Base-by-base conservation (phyloP, 352 stramenopile genomes). In the Stramenopiles sp. region DNA sequence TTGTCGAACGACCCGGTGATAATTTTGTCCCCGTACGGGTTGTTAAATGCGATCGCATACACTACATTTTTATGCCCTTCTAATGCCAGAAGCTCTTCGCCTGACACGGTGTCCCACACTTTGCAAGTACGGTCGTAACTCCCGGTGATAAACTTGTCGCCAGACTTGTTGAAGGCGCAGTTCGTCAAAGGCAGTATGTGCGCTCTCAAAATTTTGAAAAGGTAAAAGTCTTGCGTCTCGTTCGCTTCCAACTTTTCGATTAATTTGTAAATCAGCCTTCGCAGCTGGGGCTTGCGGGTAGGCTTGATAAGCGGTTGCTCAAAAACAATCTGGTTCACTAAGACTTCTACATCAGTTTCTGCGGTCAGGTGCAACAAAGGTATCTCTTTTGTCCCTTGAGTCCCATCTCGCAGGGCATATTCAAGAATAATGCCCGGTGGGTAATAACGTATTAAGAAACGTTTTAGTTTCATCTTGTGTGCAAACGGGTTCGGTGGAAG, bases 1-100 rank as follows among this genome's bases (percentile, higher is more conserved):
- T 97, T 97, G 81, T 97, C 91, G 74, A 96, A 96, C 4, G 85
- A 92, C 25, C 90, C 91, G 0, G 90, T 97, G 77, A 96, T 95
- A 79, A 96, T 94, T 80, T 96, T 96, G 82, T 91, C 86, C 80
- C 92, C 91, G 78, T 95, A 97, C 18, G 92, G 92, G 76, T 97
- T 97, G 77, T 97, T 97, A 81, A 97, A 97, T 1, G 92, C 91
- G 74, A 97, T 96, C 12, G 90, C 89, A 73, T 96, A 97, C 4
- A 97, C 92, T 0, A 97, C 92, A 80, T 97, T 97, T 78, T 93
- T 93, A 81, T 96, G 92, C 3, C 90, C 91, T 80, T 96, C 90
- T 6, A 97, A 79, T 0, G 89, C 96, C 68, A 95, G 81, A 30
- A 97, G 80, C 81, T 97, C 91, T 74, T 96, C 88, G 33, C 90